Percentiles rank a stretch among this genome's conserved stretches.
Evolutionary conservation across 345 rosid genomes (phyloP).

Genomic region (Hibiscus mutabilis): DNA sequence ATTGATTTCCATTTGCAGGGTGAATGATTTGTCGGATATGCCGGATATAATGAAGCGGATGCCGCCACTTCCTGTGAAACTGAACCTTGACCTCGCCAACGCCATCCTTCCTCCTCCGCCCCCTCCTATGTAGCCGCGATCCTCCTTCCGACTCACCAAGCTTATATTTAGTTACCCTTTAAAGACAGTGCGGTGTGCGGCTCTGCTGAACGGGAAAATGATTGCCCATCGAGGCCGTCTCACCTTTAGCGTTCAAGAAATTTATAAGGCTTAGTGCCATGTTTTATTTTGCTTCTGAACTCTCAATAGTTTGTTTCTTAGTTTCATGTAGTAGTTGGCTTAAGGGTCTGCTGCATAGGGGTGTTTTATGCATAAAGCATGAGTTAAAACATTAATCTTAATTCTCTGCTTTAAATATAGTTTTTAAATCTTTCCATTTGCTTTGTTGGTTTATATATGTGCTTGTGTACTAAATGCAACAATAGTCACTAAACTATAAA

Average conservation of each 20-base stretch:
- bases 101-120: constrained; percentile 30
- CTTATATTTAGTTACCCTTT: neutral
- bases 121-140: constrained; percentile 24
- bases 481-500: no score
- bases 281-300: neutral
- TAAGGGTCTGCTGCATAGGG: neutral
- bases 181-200: neutral
- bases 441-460: no score
- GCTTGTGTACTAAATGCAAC: no score
- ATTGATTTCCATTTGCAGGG: constrained; percentile 29
- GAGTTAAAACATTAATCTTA: neutral
- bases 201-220: neutral
- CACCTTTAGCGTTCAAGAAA: neutral
- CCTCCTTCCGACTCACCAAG: neutral
- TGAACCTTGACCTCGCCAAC: constrained; percentile 44
- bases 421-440: no score
- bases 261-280: neutral
- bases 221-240: constrained; percentile 1
- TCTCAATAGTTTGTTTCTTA: neutral
- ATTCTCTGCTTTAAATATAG: neutral
- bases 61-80: constrained; percentile 53
- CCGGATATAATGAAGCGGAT: constrained; percentile 65
- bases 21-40: constrained; percentile 41
- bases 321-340: neutral
- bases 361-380: neutral